Base-by-base conservation (phyloP, 2,329 filamentous ascomycete genomes). In the Aulographum hederae region DNA sequence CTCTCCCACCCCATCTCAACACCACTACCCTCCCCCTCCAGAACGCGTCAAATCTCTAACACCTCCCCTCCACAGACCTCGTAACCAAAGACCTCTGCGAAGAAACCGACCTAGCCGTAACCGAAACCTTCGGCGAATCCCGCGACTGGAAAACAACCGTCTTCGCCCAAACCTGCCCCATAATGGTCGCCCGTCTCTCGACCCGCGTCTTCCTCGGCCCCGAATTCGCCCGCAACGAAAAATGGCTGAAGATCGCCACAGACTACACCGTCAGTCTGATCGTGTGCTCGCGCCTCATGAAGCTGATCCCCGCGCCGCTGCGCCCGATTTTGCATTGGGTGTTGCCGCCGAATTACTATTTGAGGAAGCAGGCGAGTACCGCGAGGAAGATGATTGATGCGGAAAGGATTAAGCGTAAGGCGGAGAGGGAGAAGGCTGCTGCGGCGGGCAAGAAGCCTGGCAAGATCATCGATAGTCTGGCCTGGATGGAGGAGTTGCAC, bases 201-300 rank as follows among this genome's bases (percentile, higher is more conserved):
- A 50, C 52, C 1, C 47, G 56, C 13, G 45, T 61, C 26, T 53
- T 60, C 32, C 46, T 54, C 18, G 55, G 57, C 13, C 41, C 48
- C 3, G 36, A 39, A 4, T 39, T 56, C 5, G 52, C 50, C 32
- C 45, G 46, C 16, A 53, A 58, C 34, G 40, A 49, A 33, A 41
- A 48, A 32, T 61, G 57, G 56, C 40, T 57, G 12, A 34, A 45
- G 1, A 43, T 47, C 3, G 40, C 46, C 21, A 47, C 44, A 12
- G 35, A 42, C 20, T 57, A 56, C 40, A 50, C 51, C 1, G 40
- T 49, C 26, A 49, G 55, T 14, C 36, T 52, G 1, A 51, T 54
- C 16, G 35, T 45, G 2, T 51, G 46, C 3, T 35, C 49, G 15
- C 26, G 47, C 16, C 31, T 48, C 4, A 42, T 58, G 5, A 50